Evolutionary conservation across 73 alveolate species (phyloP).

Genomic region (Symbiodinium natans): DNA sequence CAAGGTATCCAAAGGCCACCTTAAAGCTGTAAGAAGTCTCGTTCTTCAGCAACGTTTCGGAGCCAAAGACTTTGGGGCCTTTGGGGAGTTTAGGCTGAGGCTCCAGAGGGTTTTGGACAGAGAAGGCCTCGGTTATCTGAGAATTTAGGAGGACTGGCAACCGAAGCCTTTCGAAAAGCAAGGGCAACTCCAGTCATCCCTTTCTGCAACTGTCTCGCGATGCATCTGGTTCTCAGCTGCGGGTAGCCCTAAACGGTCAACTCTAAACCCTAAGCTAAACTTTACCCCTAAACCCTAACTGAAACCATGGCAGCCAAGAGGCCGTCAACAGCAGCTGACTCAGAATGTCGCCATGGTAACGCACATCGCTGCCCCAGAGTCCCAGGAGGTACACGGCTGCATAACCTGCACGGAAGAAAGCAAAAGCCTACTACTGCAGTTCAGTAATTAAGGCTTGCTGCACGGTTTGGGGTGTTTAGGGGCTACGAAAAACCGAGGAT

Average conservation of each 20-base stretch:
- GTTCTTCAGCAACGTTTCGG: not conserved
- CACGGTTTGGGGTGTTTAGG: too few relatives aligned
- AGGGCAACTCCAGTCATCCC: not conserved
- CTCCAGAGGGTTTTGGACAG: not conserved
- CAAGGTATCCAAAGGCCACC: constrained; percentile 50
- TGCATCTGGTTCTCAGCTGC: too few relatives aligned
- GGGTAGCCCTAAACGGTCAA: too few relatives aligned
- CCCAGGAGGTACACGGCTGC: not conserved
- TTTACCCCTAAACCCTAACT: not conserved
- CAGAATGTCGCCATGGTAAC: constrained; percentile 4
- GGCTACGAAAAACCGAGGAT: too few relatives aligned
- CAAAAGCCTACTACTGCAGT: too few relatives aligned
- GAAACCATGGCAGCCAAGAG: not conserved
- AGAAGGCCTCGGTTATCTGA: not conserved
- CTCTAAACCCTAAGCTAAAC: too few relatives aligned
- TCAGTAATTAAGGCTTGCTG: too few relatives aligned
- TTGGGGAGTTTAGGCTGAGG: not conserved
- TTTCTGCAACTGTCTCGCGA: too few relatives aligned
- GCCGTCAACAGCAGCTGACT: not conserved
- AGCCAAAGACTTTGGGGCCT: not conserved
- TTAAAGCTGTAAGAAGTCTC: not conserved
- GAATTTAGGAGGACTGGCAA: not conserved
- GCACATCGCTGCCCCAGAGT: constrained; percentile 1
- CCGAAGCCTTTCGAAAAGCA: not conserved
- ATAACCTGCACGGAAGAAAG: too few relatives aligned